Conservation (phyloP, 2,329 filamentous ascomycete species). For the Biscogniauxia marginata region DNA sequence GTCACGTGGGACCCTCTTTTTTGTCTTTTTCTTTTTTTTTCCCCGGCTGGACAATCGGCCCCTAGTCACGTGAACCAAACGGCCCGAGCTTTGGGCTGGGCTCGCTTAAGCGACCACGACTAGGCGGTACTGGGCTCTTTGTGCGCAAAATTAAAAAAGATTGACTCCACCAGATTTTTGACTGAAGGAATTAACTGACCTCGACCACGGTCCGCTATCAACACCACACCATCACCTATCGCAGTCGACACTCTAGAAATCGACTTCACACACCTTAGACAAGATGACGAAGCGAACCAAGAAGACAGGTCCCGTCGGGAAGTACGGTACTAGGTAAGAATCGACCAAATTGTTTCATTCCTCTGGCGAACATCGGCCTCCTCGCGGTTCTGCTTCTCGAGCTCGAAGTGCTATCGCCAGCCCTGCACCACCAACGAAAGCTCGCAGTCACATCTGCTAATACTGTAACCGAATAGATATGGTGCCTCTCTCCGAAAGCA, state of each 20-base stretch:
- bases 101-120: conserved; percentile 20
- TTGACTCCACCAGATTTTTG: background rate
- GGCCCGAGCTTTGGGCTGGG: background rate
- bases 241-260: conserved; percentile 16
- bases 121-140: background rate
- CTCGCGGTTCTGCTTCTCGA: background rate
- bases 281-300: conserved; percentile 69
- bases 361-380: background rate
- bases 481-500: conserved; percentile 99
- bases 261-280: conserved; percentile 17
- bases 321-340: conserved; percentile 93
- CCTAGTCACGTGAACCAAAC: background rate
- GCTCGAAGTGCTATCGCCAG: background rate
- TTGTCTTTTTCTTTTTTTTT: too few relatives aligned
- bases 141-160: conserved; percentile 16
- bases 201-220: conserved; percentile 7
- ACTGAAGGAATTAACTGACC: conserved; percentile 4
- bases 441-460: background rate
- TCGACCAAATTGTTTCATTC: conserved; percentile 25
- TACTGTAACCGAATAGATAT: conserved; percentile 58
- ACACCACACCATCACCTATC: conserved; percentile 13
- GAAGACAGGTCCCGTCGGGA: conserved; percentile 76
- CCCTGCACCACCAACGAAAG: background rate
- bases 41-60: too few relatives aligned
- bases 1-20: background rate